A percentile compares a stretch with the other conserved stretches of the same genome.
Evolutionary conservation across 805 yeast genomes (phyloP).

Genomic region (Metschnikowia orientalis): DNA sequence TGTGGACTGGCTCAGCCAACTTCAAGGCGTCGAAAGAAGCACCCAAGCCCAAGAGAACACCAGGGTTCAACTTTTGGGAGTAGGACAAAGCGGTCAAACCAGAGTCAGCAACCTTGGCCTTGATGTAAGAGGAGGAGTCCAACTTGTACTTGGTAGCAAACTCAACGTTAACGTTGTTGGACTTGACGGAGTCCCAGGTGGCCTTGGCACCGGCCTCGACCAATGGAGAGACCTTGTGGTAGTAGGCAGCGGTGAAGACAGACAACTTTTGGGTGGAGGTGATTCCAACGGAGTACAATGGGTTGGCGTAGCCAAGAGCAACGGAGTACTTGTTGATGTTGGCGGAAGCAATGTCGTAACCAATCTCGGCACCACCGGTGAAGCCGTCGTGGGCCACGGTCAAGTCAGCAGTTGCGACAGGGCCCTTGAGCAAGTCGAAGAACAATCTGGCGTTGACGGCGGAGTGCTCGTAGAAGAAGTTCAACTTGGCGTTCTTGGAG

Average conservation of each 20-base stretch:
- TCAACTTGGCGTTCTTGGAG: conserved; percentile 80
- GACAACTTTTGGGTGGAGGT: conserved; percentile 82
- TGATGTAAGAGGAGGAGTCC: conserved; percentile 84
- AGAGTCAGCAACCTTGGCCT: conserved; percentile 95
- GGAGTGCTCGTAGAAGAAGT: conserved; percentile 87
- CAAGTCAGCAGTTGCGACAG: conserved; percentile 91
- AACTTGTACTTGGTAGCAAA: conserved; percentile 92
- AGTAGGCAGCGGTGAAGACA: conserved; percentile 91
- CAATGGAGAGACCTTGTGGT: conserved; percentile 86
- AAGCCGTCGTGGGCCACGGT: conserved; percentile 94
- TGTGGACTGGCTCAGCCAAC: conserved; percentile 94
- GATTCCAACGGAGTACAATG: conserved; percentile 80
- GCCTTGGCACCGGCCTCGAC: conserved; percentile 99
- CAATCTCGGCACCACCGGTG: conserved; percentile 95
- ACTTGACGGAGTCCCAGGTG: conserved; percentile 83
- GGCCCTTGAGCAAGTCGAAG: conserved; percentile 93
- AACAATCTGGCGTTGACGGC: conserved; percentile 91
- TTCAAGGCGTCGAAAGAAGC: conserved; percentile 94
- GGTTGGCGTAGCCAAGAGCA: conserved; percentile 88
- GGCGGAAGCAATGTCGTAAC: conserved; percentile 92
- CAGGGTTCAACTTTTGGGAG: conserved; percentile 92
- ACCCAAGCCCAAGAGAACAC: conserved; percentile 96
- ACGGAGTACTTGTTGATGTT: conserved; percentile 90
- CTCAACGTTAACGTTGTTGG: conserved; percentile 84
- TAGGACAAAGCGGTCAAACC: conserved; percentile 92